These are phyloP conservation scores for Lasiosphaeris hirsuta DNA, from an alignment of 495 filamentous ascomycete genomes.

Conservation along the genomic window DNA sequence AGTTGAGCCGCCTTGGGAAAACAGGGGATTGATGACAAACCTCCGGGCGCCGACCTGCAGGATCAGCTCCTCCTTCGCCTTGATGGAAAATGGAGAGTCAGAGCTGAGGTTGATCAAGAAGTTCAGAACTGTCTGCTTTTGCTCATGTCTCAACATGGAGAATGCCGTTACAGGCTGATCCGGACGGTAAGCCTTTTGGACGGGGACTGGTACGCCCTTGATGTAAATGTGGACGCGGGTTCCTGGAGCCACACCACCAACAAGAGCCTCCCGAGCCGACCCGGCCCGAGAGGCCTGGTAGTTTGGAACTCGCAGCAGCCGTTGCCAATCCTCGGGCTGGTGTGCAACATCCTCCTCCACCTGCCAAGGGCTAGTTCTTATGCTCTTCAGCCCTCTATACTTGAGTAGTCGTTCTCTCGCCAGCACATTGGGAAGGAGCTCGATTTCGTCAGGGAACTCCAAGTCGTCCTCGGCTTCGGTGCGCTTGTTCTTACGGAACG, in stretches of 20 bases:
- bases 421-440: conserved; percentile 81
- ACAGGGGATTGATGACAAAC: conserved; percentile 83
- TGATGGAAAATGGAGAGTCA: conserved; percentile 66
- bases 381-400: conserved; percentile 86
- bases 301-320: conserved; percentile 77
- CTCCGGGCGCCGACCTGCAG: conserved; percentile 84
- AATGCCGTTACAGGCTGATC: conserved; percentile 66
- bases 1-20: conserved; percentile 77
- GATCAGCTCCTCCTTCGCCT: conserved; percentile 85
- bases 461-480: conserved; percentile 82
- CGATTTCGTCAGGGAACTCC: conserved; percentile 96
- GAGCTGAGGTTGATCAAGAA: conserved; percentile 78
- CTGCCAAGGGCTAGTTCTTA: conserved; percentile 83
- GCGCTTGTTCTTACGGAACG: conserved; percentile 70
- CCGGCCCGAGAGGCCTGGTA: conserved; percentile 77
- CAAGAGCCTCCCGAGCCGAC: conserved; percentile 71
- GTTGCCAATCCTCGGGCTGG: conserved; percentile 84
- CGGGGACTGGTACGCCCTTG: conserved; percentile 61
- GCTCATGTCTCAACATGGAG: conserved; percentile 87
- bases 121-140: conserved; percentile 85
- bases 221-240: conserved; percentile 78
- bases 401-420: conserved; percentile 80
- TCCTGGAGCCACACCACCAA: conserved; percentile 80
- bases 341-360: conserved; percentile 78
- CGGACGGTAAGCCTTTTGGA: conserved; percentile 53